These are phyloP conservation scores for Purshia tridentata DNA, from an alignment of 306 rosid species.

Conservation along the genomic window DNA sequence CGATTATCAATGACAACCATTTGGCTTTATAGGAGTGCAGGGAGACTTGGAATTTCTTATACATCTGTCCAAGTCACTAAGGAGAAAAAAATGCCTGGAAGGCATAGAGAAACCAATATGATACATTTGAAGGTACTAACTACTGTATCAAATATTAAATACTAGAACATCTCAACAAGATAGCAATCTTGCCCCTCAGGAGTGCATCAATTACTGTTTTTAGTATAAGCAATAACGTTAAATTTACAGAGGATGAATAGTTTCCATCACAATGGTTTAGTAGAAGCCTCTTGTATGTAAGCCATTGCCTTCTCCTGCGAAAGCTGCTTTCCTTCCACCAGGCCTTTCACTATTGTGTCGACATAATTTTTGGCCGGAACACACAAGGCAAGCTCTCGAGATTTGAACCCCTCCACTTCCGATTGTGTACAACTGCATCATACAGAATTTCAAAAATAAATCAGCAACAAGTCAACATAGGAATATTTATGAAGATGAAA, in stretches of 20 bases:
- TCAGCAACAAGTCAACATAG: neutral
- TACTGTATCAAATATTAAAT: neutral
- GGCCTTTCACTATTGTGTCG: slow-evolving; percentile 53
- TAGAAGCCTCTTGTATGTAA: slow-evolving; percentile 54
- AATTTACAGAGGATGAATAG: slow-evolving; percentile 20
- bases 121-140: neutral
- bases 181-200: neutral
- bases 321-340: slow-evolving; percentile 70
- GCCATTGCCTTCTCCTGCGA: slow-evolving; percentile 64
- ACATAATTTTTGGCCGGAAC: slow-evolving; percentile 62
- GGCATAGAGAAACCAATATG: neutral
- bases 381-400: slow-evolving; percentile 52
- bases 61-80: neutral
- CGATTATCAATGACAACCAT: neutral
- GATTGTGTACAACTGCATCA: slow-evolving; percentile 50
- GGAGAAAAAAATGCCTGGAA: neutral
- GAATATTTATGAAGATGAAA: neutral
- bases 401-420: slow-evolving; percentile 48
- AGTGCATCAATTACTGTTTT: neutral
- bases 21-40: neutral
- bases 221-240: neutral
- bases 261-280: slow-evolving; percentile 38
- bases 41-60: no score
- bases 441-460: neutral
- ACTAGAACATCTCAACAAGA: neutral